These are phyloP conservation scores for Coemansia furcata DNA, from an alignment of 192 early-diverging fungal species.

Conservation along the genomic window DNA sequence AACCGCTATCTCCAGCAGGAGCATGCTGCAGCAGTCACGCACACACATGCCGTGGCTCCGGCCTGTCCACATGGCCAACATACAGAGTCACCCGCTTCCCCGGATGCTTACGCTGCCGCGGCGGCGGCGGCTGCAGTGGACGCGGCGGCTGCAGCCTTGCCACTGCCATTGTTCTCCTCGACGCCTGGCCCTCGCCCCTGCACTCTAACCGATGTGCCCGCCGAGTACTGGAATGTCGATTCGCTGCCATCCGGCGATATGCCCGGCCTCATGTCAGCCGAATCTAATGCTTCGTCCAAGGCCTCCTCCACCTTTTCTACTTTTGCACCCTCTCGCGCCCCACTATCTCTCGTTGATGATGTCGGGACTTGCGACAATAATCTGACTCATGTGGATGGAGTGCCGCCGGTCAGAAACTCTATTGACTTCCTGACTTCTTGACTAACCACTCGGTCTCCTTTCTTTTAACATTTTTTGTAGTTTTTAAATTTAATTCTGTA, in stretches of 20 bases:
- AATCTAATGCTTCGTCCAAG: slow-evolving; percentile 9
- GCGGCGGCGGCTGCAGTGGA: background rate
- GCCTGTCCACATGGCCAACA: background rate
- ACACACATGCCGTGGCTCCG: background rate
- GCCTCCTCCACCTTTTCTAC: slow-evolving; percentile 18
- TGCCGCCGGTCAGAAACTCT: slow-evolving; percentile 27
- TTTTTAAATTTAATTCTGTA: background rate
- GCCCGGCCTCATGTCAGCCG: slow-evolving; percentile 8
- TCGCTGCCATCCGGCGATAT: background rate
- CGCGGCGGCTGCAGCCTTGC: background rate
- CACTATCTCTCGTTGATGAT: background rate
- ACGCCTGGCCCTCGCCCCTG: background rate
- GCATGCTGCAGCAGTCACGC: background rate
- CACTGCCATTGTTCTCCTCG: background rate
- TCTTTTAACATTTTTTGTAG: background rate
- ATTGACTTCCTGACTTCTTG: slow-evolving; percentile 38
- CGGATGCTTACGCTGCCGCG: background rate
- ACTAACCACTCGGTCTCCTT: background rate
- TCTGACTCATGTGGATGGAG: too few relatives aligned
- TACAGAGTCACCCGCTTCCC: background rate
- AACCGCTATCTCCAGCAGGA: background rate
- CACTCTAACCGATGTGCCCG: background rate
- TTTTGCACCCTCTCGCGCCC: slow-evolving; percentile 9
- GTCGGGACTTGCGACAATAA: background rate
- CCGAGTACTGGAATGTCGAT: background rate